Evolutionary conservation across 768 basidiomycete genomes (phyloP).

Genomic region (Amanita rubescens): DNA sequence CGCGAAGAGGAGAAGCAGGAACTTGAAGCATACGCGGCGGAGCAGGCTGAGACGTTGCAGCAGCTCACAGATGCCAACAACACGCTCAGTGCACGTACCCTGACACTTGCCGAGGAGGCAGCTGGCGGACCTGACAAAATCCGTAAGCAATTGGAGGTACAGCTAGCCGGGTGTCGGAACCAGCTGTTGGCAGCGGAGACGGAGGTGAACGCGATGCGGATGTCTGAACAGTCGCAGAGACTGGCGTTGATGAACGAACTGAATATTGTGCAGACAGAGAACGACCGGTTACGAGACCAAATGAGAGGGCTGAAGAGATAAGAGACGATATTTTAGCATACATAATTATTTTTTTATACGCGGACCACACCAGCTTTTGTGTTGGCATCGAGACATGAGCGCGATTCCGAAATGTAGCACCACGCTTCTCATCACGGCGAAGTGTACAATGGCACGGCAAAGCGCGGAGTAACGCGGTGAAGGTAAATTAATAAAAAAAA

Average conservation of each 20-base stretch:
- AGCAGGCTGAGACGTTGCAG: conserved; percentile 66
- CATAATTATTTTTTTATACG: background rate
- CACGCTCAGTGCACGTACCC: conserved; percentile 60
- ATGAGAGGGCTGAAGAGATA: conserved; percentile 53
- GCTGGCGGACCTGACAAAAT: conserved; percentile 49
- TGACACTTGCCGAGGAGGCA: conserved; percentile 66
- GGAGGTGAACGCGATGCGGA: conserved; percentile 61
- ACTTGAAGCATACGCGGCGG: conserved; percentile 58
- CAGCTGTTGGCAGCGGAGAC: conserved; percentile 58
- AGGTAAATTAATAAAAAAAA: too few species aligned
- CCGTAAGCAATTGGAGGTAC: conserved; percentile 54
- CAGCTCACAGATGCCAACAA: conserved; percentile 79
- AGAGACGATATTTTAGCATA: background rate
- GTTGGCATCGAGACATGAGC: too few species aligned
- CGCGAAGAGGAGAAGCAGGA: conserved; percentile 56
- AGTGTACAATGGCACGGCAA: too few species aligned
- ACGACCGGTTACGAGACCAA: conserved; percentile 61
- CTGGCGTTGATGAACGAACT: conserved; percentile 85
- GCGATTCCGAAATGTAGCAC: too few species aligned
- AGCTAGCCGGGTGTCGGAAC: conserved; percentile 54
- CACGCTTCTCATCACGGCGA: too few species aligned
- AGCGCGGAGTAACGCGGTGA: too few species aligned
- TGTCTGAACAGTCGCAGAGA: conserved; percentile 72
- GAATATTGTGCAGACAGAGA: conserved; percentile 77
- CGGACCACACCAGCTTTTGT: too few species aligned